Percentiles rank a stretch among this genome's conserved stretches.
Evolutionary conservation across 2,329 filamentous ascomycete species (phyloP).

Genomic region (Zymoseptoria crescenta): DNA sequence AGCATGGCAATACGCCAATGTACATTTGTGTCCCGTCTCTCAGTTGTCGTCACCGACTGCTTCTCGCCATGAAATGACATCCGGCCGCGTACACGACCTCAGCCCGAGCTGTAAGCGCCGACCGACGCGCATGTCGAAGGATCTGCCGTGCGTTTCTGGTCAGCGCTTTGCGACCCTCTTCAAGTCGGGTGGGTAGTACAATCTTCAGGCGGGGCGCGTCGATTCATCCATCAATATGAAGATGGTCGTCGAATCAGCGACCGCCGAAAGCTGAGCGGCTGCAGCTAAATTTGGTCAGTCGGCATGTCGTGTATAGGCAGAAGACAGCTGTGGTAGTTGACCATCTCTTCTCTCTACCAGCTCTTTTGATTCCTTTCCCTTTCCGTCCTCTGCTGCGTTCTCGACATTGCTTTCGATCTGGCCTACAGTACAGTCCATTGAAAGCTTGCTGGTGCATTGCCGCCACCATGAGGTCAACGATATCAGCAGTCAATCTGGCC

Average conservation of each 20-base stretch:
- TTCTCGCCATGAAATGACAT: too few relatives aligned
- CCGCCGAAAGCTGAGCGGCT: not conserved
- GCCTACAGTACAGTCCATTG: not conserved
- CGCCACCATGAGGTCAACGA: not conserved
- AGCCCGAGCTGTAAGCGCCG: not conserved
- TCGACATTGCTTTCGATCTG: not conserved
- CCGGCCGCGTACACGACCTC: too few relatives aligned
- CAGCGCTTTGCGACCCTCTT: not conserved
- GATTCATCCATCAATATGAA: not conserved
- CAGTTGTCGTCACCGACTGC: too few relatives aligned
- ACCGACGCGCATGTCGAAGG: not conserved
- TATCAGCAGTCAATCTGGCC: not conserved
- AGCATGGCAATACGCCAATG: too few relatives aligned
- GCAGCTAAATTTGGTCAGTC: not conserved
- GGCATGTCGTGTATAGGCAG: not conserved
- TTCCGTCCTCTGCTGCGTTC: not conserved
- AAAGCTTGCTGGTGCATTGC: not conserved
- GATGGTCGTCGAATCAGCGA: not conserved
- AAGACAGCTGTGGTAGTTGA: not conserved
- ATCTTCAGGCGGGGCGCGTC: not conserved
- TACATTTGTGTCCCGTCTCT: too few relatives aligned
- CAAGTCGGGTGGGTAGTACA: not conserved
- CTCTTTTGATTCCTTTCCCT: not conserved
- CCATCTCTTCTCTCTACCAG: not conserved
- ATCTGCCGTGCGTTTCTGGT: not conserved